phyloP scores from a whole-genome alignment of 768 basidiomycete species.

The Sarcomyxa edulis region DNA sequence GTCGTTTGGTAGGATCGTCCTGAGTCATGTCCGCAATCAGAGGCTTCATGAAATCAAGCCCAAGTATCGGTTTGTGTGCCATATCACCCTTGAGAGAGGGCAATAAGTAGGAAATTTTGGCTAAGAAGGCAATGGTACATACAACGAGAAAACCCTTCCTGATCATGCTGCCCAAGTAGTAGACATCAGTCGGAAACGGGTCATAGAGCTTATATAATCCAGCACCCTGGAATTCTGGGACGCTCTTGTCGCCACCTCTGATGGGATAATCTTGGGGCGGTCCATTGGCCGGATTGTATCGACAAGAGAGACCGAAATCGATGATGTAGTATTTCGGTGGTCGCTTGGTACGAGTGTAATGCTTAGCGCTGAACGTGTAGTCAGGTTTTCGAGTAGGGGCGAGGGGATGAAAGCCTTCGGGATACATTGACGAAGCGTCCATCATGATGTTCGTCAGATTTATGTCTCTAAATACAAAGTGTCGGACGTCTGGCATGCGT shows the following conservation, averaged over 20 bases:
- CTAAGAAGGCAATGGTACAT: background rate
- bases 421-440: constrained; percentile 15
- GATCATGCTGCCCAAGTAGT: constrained; percentile 27
- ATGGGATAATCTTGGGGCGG: constrained; percentile 22
- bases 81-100: too few species aligned
- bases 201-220: constrained; percentile 15
- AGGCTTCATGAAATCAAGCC: constrained; percentile 24
- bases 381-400: constrained; percentile 11
- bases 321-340: constrained; percentile 23
- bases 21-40: constrained; percentile 26
- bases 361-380: constrained; percentile 3
- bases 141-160: constrained; percentile 19
- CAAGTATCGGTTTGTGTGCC: too few species aligned
- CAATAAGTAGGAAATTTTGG: background rate
- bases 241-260: constrained; percentile 33
- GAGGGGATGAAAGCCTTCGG: constrained; percentile 16
- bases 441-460: constrained; percentile 22
- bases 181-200: constrained; percentile 29
- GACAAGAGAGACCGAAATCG: constrained; percentile 25
- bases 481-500: background rate
- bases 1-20: constrained; percentile 23
- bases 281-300: constrained; percentile 17
- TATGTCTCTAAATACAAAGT: background rate
- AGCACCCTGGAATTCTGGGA: constrained; percentile 34
- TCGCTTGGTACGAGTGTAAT: constrained; percentile 12